These are phyloP conservation scores for Zizania latifolia DNA, from an alignment of 176 grass and related monocot species.

Conservation along the genomic window DNA sequence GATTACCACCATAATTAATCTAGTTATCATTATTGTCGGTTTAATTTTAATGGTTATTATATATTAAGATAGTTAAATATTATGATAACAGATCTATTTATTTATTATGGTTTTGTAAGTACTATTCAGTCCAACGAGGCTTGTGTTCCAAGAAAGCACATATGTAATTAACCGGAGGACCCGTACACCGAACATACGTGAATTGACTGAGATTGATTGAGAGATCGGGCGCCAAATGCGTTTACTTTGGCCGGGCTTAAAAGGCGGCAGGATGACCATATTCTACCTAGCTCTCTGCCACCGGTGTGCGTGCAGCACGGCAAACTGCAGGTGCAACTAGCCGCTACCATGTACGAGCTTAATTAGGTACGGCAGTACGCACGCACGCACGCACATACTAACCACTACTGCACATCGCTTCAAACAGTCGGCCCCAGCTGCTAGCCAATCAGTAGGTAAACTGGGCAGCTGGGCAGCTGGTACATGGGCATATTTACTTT, in stretches of 20 bases:
- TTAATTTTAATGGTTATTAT: too few relatives aligned
- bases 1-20: too few relatives aligned
- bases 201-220: background rate
- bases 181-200: background rate
- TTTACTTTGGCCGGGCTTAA: background rate
- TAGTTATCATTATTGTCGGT: too few relatives aligned
- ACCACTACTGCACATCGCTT: background rate
- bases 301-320: background rate
- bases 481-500: background rate
- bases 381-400: background rate
- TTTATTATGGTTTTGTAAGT: background rate
- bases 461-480: background rate
- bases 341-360: background rate
- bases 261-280: conserved; percentile 1
- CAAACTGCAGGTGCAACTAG: background rate
- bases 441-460: background rate
- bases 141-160: conserved; percentile 38
- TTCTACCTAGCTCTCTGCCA: background rate
- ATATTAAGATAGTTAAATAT: too few relatives aligned
- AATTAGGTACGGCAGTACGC: background rate
- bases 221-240: background rate
- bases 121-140: background rate
- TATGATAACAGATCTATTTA: too few relatives aligned
- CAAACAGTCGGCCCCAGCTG: background rate
- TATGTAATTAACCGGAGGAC: background rate